Conservation (phyloP, 805 yeast genomes). For the Candida succiphila region DNA sequence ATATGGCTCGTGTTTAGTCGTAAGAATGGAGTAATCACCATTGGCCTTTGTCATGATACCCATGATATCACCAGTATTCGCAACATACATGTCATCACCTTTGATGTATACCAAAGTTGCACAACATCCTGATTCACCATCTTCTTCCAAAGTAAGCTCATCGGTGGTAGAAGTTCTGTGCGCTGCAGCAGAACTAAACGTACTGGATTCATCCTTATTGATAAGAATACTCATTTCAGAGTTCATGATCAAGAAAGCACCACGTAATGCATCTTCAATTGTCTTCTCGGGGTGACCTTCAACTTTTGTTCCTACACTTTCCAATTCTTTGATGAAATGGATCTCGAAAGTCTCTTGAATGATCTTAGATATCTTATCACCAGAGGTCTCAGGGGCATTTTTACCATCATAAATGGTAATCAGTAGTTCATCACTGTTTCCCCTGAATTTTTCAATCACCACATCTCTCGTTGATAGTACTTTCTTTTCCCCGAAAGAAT, state of each 20-base stretch:
- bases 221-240: slow-evolving; percentile 66
- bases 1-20: slow-evolving; percentile 80
- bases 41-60: slow-evolving; percentile 69
- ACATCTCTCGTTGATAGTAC: slow-evolving; percentile 71
- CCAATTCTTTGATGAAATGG: slow-evolving; percentile 59
- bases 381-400: slow-evolving; percentile 41
- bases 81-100: slow-evolving; percentile 62
- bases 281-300: slow-evolving; percentile 33
- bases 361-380: slow-evolving; percentile 59
- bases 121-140: slow-evolving; percentile 74
- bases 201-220: slow-evolving; percentile 32
- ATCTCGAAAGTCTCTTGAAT: slow-evolving; percentile 65
- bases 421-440: slow-evolving; percentile 71
- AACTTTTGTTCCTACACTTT: slow-evolving; percentile 18
- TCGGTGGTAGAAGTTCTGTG: slow-evolving; percentile 39
- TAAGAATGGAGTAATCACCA: slow-evolving; percentile 69
- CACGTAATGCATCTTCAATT: slow-evolving; percentile 67
- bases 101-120: slow-evolving; percentile 73
- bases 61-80: slow-evolving; percentile 87
- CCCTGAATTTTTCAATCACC: slow-evolving; percentile 79
- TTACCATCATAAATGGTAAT: slow-evolving; percentile 84
- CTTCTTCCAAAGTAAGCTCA: slow-evolving; percentile 53
- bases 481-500: slow-evolving; percentile 61
- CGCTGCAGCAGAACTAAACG: slow-evolving; percentile 35
- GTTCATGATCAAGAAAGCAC: slow-evolving; percentile 72